Evolutionary conservation across 169 alveolate genomes (phyloP), one percentile per base, ranked within the genome.

Genomic region (Ichthyophthirius multifiliis): DNA sequence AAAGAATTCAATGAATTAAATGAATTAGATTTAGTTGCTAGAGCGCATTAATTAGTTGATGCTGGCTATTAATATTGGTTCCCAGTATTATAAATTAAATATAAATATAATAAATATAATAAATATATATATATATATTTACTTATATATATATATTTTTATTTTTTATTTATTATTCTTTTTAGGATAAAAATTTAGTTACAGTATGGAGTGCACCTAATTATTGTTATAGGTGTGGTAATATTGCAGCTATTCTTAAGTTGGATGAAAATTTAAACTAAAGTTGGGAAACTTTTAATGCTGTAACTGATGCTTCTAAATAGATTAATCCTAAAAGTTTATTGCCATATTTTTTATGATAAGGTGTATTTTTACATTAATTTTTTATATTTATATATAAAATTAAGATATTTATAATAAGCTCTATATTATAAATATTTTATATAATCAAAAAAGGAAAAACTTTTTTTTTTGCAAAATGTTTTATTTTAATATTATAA

Each of bases 131-230:
- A 6, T 45, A 6, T 45, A 5, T 45, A n/a, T 6, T 45, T 4
- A 13, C 6, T 45, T 13, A 45, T 45, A 4, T 45, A 6, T 6
- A n/a, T 45, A 6, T 13, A 6, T 13, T 6, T 4, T 45, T 6
- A n/a, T 45, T 63, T 65, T 48, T 63, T 83, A 46, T 75, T 67
- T 63, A n/a, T n/a, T n/a, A n/a, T n/a, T n/a, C n/a, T n/a, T 75
- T 73, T 6, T 32, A 79, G 84, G 94, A 91, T 44, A 73, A 89
- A 65, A 85, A 89, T 62, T 82, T 93, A 6, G 92, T 93, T 5
- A 93, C 97, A 30, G 95, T 93, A 13, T 93, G 94, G 94, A 84
- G 93, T 65, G 95, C 95, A 10, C 97, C 97, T 16, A 93, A 93
- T 83, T 90, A 93, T 74, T 90, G 94, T 75, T 90, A 87, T 32